Evolutionary conservation across 768 basidiomycete species (phyloP), one percentile per base, ranked within the genome.

Genomic region (Clathrus columnatus): DNA sequence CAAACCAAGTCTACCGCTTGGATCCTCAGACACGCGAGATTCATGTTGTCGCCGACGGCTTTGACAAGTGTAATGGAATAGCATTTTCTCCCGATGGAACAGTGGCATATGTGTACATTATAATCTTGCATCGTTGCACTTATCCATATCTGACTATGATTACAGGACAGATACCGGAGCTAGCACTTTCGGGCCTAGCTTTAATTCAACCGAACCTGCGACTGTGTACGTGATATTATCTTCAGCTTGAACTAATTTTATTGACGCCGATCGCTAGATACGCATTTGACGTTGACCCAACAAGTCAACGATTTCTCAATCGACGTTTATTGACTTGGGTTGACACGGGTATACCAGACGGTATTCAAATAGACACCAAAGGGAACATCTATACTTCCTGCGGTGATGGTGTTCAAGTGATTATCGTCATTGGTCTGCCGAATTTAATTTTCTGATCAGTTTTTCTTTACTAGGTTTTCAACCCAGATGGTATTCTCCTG

Each of bases 1-100:
- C 85, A 2, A 82, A 77, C 47, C 87, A 90, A 61, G 85, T 90
- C 17, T 92, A 93, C 65, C 76, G 84, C 11, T 81, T 88, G 62
- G 81, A 88, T 63, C 80, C 84, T 10, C 71, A 72, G 1, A 84
- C 82, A 1, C 76, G 84, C 4, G 67, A 77, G 26, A 77, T 91
- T 6, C 77, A 79, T 2, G 83, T 84, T 6, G 84, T 90, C 2
- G 87, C 90, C 2, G 84, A 86, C 59, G 84, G 82, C n/a, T 85
- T 91, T 62, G 75, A 78, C 57, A 77, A 78, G 60, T 77, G 77
- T 45, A 91, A 91, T 62, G 90, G 87, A 1, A 77, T 91, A 51
- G 84, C 85, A 0, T 83, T 90, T 65, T 78, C 77, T n/a, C 68
- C 72, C 1, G 80, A 84, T 59, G 85, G 86, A 10, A 77, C 67